These are phyloP conservation scores for Lepidium africanum DNA, from an alignment of 345 rosid species.

Conservation along the genomic window DNA sequence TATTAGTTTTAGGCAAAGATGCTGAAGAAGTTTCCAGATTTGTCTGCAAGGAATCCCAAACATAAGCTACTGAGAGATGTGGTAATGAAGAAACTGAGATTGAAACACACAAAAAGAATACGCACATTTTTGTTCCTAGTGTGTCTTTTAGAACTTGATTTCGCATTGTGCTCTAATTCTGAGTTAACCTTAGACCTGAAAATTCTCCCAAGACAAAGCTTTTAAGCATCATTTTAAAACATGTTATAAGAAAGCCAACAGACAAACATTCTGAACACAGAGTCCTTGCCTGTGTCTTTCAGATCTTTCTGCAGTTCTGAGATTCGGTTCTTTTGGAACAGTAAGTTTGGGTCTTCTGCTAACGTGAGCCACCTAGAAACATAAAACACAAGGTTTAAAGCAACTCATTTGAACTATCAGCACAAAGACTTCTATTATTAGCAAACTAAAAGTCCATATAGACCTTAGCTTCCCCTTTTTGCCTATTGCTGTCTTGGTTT, in stretches of 20 bases:
- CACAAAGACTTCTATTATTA: neutral
- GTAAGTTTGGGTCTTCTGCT: conserved; percentile 22
- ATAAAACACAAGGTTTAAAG: neutral
- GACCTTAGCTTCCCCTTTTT: conserved; percentile 49
- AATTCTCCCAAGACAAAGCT: neutral
- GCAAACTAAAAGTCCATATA: conserved; percentile 3
- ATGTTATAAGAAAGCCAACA: neutral
- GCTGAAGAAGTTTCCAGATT: conserved; percentile 2
- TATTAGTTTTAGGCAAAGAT: conserved; percentile 3
- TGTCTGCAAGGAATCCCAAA: conserved; percentile 5
- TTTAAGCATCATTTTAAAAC: neutral
- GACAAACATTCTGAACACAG: neutral
- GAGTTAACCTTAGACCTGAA: conserved; percentile 25
- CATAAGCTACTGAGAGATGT: neutral
- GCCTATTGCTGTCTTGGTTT: conserved; percentile 48
- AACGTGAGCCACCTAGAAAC: conserved; percentile 9
- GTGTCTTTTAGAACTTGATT: neutral
- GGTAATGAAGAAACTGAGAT: neutral
- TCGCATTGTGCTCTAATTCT: neutral
- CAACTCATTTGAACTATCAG: neutral
- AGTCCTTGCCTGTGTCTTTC: conserved; percentile 17
- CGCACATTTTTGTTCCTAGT: conserved; percentile 10
- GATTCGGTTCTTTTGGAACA: conserved; percentile 27
- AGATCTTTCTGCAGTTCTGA: conserved; percentile 28
- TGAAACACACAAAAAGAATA: neutral